A percentile compares a stretch with the other conserved stretches of the same genome.
Evolutionary conservation across 192 early-diverging fungal genomes (phyloP).

Genomic region (Chytriomyces confervae): DNA sequence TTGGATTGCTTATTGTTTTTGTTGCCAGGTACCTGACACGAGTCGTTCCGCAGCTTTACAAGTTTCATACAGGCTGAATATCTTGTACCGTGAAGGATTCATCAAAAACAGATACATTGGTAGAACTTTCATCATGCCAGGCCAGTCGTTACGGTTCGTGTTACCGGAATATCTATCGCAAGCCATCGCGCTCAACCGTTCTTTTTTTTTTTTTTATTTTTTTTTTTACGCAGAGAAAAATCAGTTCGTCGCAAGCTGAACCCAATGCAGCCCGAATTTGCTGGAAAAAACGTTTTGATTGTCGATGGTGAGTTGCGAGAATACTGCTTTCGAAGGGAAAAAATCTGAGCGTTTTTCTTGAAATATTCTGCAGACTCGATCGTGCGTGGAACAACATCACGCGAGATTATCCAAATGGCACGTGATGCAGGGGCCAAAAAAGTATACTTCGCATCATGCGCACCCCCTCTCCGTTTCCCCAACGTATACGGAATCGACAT

Average conservation of each 20-base stretch:
- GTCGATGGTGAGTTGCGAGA: slow-evolving; percentile 78
- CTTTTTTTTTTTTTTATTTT: neutral
- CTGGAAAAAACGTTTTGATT: slow-evolving; percentile 93
- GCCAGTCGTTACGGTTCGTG: slow-evolving; percentile 65
- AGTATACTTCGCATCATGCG: slow-evolving; percentile 98
- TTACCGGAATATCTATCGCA: neutral
- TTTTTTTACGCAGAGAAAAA: slow-evolving; percentile 56
- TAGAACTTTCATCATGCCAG: slow-evolving; percentile 99
- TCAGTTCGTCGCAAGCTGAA: slow-evolving; percentile 97
- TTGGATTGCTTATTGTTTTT: neutral
- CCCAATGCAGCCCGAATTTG: slow-evolving; percentile 97
- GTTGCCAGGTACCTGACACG: slow-evolving; percentile 86
- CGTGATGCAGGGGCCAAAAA: slow-evolving; percentile 97
- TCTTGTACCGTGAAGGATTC: slow-evolving; percentile 97
- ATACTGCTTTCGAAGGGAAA: neutral
- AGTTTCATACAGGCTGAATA: slow-evolving; percentile 84
- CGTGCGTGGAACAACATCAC: slow-evolving; percentile 99
- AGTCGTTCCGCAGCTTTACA: slow-evolving; percentile 94
- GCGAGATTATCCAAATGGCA: slow-evolving; percentile 99
- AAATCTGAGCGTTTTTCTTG: slow-evolving; percentile 12
- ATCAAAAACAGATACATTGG: slow-evolving; percentile 99
- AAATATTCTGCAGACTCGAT: slow-evolving; percentile 82
- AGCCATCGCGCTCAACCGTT: neutral
- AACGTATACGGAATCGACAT: slow-evolving; percentile 99
- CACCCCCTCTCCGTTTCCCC: slow-evolving; percentile 91